Conservation (phyloP, 768 basidiomycete genomes). For the Pleurotus sapidus region DNA sequence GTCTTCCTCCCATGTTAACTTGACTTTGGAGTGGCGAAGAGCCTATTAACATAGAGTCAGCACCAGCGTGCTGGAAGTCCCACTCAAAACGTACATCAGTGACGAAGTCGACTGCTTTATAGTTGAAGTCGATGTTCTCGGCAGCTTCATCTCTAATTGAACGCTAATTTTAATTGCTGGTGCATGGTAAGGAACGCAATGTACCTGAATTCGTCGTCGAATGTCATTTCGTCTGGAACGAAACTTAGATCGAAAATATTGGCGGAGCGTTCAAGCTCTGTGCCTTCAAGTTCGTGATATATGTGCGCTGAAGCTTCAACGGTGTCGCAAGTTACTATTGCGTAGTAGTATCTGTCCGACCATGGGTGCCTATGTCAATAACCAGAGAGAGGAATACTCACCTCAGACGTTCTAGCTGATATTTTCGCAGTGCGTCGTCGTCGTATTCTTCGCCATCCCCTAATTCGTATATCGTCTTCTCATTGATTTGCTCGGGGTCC, state of each 20-base stretch:
- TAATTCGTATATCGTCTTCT: conserved; percentile 60
- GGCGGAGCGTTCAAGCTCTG: conserved; percentile 94
- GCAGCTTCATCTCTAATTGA: conserved; percentile 76
- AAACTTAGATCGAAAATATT: conserved; percentile 96
- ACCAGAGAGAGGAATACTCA: conserved; percentile 31
- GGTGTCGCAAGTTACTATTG: conserved; percentile 86
- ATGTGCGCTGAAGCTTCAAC: conserved; percentile 75
- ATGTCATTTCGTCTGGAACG: conserved; percentile 86
- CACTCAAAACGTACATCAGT: conserved; percentile 69
- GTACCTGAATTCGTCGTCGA: conserved; percentile 77
- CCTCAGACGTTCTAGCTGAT: conserved; percentile 92
- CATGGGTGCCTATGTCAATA: not conserved
- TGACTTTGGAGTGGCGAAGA: conserved; percentile 95
- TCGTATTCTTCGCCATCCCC: conserved; percentile 70
- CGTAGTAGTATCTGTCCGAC: conserved; percentile 78
- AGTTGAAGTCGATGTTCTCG: conserved; percentile 53
- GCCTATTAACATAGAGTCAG: conserved; percentile 48
- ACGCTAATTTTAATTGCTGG: not conserved
- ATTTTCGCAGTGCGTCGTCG: conserved; percentile 82
- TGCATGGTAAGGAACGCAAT: not conserved
- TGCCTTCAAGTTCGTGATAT: conserved; percentile 85
- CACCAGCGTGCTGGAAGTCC: not conserved
- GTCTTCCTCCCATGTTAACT: conserved; percentile 97
- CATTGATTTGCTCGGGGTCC: conserved; percentile 58
- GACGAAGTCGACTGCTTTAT: conserved; percentile 83